Evolutionary conservation across 2,329 filamentous ascomycete genomes (phyloP).

Genomic region (Alternaria solani): DNA sequence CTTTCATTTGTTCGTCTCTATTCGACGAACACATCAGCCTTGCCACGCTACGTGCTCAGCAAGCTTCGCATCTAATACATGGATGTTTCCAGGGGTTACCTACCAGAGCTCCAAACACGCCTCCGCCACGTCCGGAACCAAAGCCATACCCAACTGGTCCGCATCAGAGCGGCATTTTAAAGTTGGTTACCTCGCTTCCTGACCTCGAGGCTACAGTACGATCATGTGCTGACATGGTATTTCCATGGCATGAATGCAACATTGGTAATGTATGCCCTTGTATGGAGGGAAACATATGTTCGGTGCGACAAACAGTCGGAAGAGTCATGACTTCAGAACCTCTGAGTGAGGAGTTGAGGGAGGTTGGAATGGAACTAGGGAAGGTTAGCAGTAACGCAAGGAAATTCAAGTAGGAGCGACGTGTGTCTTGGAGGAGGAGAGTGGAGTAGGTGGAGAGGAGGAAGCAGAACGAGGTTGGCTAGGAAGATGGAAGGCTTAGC

Average conservation of each 20-base stretch:
- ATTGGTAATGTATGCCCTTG: background rate
- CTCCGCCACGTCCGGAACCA: background rate
- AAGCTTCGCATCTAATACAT: background rate
- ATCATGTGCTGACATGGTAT: too few species aligned
- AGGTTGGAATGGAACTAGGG: background rate
- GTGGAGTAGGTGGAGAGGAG: background rate
- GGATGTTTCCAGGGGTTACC: rapidly evolving
- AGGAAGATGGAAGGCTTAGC: background rate
- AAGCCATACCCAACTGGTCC: background rate
- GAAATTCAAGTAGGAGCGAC: background rate
- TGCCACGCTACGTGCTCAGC: too few species aligned
- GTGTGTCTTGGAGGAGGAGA: background rate
- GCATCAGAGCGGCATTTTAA: background rate
- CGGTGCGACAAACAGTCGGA: background rate
- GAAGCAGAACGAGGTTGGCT: background rate
- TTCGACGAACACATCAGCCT: too few species aligned
- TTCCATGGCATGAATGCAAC: background rate
- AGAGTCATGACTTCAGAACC: background rate
- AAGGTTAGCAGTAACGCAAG: background rate
- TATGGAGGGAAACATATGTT: background rate
- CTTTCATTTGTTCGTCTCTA: too few species aligned
- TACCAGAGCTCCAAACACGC: background rate
- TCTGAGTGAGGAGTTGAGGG: background rate
- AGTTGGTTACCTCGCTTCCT: too few species aligned
- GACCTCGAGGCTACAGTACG: too few species aligned